These are phyloP conservation scores for Pseudogymnoascus sp. DNA, from an alignment of 2,329 filamentous ascomycete genomes.

Conservation along the genomic window DNA sequence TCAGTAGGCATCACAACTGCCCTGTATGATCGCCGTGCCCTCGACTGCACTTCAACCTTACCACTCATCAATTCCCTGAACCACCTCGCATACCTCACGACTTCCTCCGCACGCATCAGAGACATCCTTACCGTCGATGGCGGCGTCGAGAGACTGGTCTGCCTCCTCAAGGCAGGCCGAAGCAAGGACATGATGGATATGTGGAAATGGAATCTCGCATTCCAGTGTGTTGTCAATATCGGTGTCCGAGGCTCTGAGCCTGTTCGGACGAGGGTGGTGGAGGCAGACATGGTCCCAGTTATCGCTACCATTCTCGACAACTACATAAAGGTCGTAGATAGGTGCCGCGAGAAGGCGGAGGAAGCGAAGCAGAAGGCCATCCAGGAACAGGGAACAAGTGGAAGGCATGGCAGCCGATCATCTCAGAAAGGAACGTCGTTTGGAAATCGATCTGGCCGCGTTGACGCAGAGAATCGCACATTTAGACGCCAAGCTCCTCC, in stretches of 20 bases:
- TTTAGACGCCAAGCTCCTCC: slow-evolving; percentile 74
- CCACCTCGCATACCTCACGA: slow-evolving; percentile 95
- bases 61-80: slow-evolving; percentile 98
- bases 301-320: slow-evolving; percentile 97
- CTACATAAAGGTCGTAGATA: slow-evolving; percentile 94
- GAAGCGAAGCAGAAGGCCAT: slow-evolving; percentile 60
- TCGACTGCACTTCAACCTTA: slow-evolving; percentile 96
- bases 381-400: slow-evolving; percentile 32
- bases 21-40: slow-evolving; percentile 90
- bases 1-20: slow-evolving; percentile 97
- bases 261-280: slow-evolving; percentile 88
- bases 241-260: slow-evolving; percentile 90
- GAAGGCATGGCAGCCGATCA: slow-evolving; percentile 21
- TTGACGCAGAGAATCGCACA: slow-evolving; percentile 50
- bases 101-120: slow-evolving; percentile 90
- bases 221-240: slow-evolving; percentile 98
- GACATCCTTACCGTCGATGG: slow-evolving; percentile 98
- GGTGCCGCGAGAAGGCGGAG: slow-evolving; percentile 78
- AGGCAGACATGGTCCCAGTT: slow-evolving; percentile 98
- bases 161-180: slow-evolving; percentile 93
- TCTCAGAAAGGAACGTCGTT: slow-evolving; percentile 34
- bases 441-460: slow-evolving; percentile 42
- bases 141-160: slow-evolving; percentile 90
- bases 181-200: slow-evolving; percentile 99
- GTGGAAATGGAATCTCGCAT: slow-evolving; percentile 99